A percentile compares a stretch with the other conserved stretches of the same genome.
phyloP scores from a whole-genome alignment of 2,329 filamentous ascomycete species.

The Domatiomyces catenatus region DNA sequence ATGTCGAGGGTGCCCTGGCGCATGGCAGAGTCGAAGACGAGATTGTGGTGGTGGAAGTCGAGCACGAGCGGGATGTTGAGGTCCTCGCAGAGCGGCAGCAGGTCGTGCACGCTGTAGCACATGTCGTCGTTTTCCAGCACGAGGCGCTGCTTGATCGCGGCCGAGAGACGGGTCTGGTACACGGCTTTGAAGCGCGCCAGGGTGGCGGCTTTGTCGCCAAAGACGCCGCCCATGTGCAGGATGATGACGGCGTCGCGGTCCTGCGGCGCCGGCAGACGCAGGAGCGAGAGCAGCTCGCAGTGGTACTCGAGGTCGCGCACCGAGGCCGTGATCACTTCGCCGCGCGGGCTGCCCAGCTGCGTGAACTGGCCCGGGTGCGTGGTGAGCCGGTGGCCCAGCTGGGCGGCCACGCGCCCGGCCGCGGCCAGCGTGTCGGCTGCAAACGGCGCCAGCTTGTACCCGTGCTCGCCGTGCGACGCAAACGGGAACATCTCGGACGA shows the following conservation, averaged over 20 bases:
- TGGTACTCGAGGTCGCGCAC: conserved; percentile 78
- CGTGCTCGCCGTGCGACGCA: conserved; percentile 73
- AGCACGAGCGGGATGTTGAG: conserved; percentile 86
- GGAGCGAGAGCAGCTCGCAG: conserved; percentile 61
- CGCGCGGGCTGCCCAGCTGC: conserved; percentile 69
- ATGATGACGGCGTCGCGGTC: conserved; percentile 87
- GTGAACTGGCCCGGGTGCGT: conserved; percentile 90
- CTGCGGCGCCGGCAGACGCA: conserved; percentile 46
- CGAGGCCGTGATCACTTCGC: conserved; percentile 59
- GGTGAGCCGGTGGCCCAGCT: conserved; percentile 70
- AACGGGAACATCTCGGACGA: conserved; percentile 97
- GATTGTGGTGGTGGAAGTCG: conserved; percentile 93
- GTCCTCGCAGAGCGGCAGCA: conserved; percentile 80
- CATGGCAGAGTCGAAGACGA: conserved; percentile 60
- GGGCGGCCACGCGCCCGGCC: conserved; percentile 58
- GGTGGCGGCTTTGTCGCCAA: conserved; percentile 70
- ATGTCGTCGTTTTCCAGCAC: conserved; percentile 94
- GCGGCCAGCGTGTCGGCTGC: conserved; percentile 62
- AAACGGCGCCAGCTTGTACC: conserved; percentile 72
- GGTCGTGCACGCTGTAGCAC: conserved; percentile 77
- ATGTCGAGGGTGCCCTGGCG: conserved; percentile 79
- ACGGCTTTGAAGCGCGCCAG: conserved; percentile 63
- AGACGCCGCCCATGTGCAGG: conserved; percentile 79
- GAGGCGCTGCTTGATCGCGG: conserved; percentile 59
- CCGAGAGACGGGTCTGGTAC: conserved; percentile 46